Conservation (phyloP, 2,329 filamentous ascomycete species). For the Nigrospora sphaerica region DNA sequence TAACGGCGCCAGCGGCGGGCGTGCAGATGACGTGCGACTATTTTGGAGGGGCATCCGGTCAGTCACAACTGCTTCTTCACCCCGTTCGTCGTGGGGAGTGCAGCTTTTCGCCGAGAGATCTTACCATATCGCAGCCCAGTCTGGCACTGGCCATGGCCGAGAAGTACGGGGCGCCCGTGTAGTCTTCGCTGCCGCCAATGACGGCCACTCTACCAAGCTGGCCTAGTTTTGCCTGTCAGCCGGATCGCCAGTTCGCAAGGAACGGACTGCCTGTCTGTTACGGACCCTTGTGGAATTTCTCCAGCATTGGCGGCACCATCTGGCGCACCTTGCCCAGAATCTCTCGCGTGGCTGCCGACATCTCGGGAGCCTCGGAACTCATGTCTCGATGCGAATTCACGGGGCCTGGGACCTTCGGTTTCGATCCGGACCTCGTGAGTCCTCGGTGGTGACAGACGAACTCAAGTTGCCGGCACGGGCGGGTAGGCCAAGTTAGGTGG, state of each 20-base stretch:
- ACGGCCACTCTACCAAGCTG: slow-evolving; percentile 89
- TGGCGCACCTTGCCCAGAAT: slow-evolving; percentile 75
- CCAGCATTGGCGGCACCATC: slow-evolving; percentile 90
- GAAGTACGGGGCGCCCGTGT: slow-evolving; percentile 96
- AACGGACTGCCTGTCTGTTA: neutral
- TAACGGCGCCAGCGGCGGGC: slow-evolving; percentile 75
- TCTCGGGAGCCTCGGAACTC: slow-evolving; percentile 27
- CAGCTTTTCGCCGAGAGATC: slow-evolving; percentile 5
- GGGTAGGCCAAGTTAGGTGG: no score
- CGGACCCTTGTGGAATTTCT: slow-evolving; percentile 90
- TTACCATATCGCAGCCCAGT: slow-evolving; percentile 83
- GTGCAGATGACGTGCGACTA: slow-evolving; percentile 95
- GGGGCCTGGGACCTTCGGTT: no score
- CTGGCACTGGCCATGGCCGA: slow-evolving; percentile 93
- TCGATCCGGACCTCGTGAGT: no score
- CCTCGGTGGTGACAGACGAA: no score
- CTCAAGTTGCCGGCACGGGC: no score
- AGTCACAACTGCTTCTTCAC: neutral
- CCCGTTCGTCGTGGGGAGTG: neutral
- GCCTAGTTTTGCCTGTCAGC: slow-evolving; percentile 42
- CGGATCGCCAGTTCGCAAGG: neutral
- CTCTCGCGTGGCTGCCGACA: slow-evolving; percentile 66
- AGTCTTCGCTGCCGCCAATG: slow-evolving; percentile 91
- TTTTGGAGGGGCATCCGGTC: neutral
- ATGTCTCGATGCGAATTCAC: neutral